Base-by-base conservation (phyloP, 2,329 filamentous ascomycete species). In the Pseudopithomyces chartarum region DNA sequence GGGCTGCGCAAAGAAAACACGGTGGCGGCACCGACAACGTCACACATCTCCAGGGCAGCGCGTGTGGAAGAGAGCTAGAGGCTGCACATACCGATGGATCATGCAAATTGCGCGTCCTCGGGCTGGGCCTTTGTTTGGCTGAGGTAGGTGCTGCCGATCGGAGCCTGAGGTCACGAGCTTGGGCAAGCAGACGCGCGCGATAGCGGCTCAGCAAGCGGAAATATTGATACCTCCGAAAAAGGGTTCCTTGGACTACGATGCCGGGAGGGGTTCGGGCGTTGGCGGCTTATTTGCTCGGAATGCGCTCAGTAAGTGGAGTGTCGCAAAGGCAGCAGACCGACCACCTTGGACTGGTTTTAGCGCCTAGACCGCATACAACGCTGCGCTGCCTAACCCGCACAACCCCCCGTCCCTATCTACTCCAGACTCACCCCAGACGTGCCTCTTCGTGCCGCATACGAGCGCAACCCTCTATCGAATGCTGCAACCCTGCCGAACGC, bases 101-200 rank as follows among this genome's bases (percentile, higher is more conserved):
- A 70, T 70, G 71, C 71, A 74, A 72, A 68, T 69, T 71, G 72
- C 73, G 73, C 73, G 73, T 74, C 69, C 70, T 73, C 70, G 64
- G 68, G 64, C 71, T 71, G 69, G 71, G 64, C 70, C 70, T 63
- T 57, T 71, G 70, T 72, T 70, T 73, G 69, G 71, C 72, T 71
- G 67, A 64, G 61, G 69, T 57, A 72, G 64, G 67, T 70, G 61
- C 57, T 72, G 70, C 72, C 72, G 73, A 74, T 74, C 70, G 64
- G 67, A 60, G 48, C 48, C 38, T 42, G 48, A 33, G 23, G 48
- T 51, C 48, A 43, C 48, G 48, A 42, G 52, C 44, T 42, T 33
- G 50, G 40, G 50, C 50, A 38, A 59, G 47, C 47, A 50, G 47
- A 50, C 47, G 34, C 47, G 47, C 47, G 47, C 47, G 29, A 50